phyloP scores from a whole-genome alignment of 2,329 filamentous ascomycete species.

The Cladophialophora bantiana region DNA sequence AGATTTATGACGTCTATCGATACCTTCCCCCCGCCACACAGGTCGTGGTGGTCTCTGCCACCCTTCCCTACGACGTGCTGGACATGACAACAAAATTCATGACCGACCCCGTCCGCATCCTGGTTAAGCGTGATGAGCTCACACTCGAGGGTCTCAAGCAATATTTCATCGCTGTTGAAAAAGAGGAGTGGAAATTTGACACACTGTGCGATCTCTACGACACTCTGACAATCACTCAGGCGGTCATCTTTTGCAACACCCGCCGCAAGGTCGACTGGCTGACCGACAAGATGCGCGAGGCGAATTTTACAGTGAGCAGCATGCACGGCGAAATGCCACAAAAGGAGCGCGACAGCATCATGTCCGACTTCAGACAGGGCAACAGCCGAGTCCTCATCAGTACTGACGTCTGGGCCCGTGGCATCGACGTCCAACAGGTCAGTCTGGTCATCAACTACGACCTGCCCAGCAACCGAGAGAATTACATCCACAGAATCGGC shows the following conservation, averaged over 20 bases:
- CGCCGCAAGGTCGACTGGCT: conserved; percentile 99
- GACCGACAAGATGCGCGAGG: conserved; percentile 98
- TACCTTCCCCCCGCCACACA: conserved; percentile 96
- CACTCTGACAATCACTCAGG: conserved; percentile 96
- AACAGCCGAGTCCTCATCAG: conserved; percentile 96
- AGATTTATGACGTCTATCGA: conserved; percentile 98
- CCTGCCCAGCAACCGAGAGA: conserved; percentile 96
- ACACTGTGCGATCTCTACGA: conserved; percentile 98
- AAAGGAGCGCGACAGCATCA: conserved; percentile 96
- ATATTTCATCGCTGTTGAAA: conserved; percentile 99
- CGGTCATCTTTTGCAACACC: conserved; percentile 99
- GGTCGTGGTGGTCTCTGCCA: conserved; percentile 97
- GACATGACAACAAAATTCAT: conserved; percentile 99
- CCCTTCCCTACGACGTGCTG: conserved; percentile 94
- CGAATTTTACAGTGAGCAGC: conserved; percentile 96
- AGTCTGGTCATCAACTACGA: conserved; percentile 99
- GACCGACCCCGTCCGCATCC: conserved; percentile 94
- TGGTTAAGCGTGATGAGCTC: conserved; percentile 98
- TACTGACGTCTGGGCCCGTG: conserved; percentile 96
- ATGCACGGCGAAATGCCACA: conserved; percentile 99
- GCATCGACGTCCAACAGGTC: conserved; percentile 98
- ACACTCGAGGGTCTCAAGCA: conserved; percentile 97
- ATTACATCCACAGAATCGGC: conserved; percentile 99
- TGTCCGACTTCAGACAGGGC: conserved; percentile 98
- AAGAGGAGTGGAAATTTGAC: conserved; percentile 99